These are phyloP conservation scores for Pichia sp. DNA, from an alignment of 1,139 yeast genomes.

Conservation along the genomic window DNA sequence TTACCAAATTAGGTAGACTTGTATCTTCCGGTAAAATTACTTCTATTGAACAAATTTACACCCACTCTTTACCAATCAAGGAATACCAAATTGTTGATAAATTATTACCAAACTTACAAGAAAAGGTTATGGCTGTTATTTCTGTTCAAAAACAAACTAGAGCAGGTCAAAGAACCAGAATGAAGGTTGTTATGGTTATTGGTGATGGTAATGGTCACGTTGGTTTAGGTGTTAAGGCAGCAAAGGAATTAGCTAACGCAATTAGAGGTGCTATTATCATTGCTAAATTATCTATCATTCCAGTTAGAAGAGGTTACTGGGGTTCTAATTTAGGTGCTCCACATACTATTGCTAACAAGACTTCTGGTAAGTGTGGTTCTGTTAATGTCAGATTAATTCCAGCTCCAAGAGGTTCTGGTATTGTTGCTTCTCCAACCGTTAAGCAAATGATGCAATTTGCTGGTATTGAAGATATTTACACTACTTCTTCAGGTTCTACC, in stretches of 20 bases:
- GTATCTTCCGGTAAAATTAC: conserved; percentile 98
- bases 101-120: conserved; percentile 92
- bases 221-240: conserved; percentile 99
- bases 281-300: conserved; percentile 97
- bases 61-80: conserved; percentile 99
- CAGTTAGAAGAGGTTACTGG: conserved; percentile 99
- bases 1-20: conserved; percentile 99
- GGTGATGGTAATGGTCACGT: conserved; percentile 99
- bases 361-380: conserved; percentile 99
- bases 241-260: conserved; percentile 99
- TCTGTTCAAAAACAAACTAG: conserved; percentile 99
- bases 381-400: conserved; percentile 97
- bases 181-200: conserved; percentile 99
- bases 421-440: conserved; percentile 99
- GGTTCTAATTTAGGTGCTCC: conserved; percentile 99
- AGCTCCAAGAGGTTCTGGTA: conserved; percentile 99
- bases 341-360: conserved; percentile 97
- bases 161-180: conserved; percentile 99
- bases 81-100: conserved; percentile 98
- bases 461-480: conserved; percentile 99
- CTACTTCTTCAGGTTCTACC: conserved; percentile 98
- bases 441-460: conserved; percentile 98
- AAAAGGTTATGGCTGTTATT: conserved; percentile 99
- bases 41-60: conserved; percentile 96
- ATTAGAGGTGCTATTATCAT: conserved; percentile 99